These are phyloP conservation scores for Patellaria atrata DNA, from an alignment of 495 filamentous ascomycete genomes.

Conservation along the genomic window DNA sequence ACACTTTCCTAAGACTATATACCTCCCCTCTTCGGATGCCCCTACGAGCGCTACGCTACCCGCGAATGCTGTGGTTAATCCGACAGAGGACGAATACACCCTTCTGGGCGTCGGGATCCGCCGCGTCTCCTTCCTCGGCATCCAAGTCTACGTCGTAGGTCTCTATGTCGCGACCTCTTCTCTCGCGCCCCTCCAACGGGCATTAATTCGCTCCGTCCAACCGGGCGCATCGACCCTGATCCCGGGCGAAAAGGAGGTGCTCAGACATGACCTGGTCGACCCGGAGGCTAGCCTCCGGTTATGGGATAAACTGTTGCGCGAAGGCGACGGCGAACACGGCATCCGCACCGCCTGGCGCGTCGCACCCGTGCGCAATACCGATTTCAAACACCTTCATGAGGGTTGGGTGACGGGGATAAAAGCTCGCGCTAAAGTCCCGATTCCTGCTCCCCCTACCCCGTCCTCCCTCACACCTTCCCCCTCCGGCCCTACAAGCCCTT, in stretches of 20 bases:
- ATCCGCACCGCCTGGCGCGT: slow-evolving; percentile 61
- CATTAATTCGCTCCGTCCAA: slow-evolving; percentile 34
- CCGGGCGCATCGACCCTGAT: slow-evolving; percentile 64
- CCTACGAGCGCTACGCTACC: slow-evolving; percentile 11
- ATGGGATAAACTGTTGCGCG: slow-evolving; percentile 57
- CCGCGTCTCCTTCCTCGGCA: slow-evolving; percentile 75
- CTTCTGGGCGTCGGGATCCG: slow-evolving; percentile 76
- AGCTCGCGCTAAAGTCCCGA: too few relatives aligned
- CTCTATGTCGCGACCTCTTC: slow-evolving; percentile 74
- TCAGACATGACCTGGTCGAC: slow-evolving; percentile 56
- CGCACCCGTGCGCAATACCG: slow-evolving; percentile 74
- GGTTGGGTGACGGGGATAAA: slow-evolving; percentile 79
- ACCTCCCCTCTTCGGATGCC: slow-evolving; percentile 35
- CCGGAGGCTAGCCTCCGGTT: slow-evolving; percentile 47
- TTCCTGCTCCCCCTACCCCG: too few relatives aligned
- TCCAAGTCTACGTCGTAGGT: slow-evolving; percentile 90
- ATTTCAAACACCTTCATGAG: slow-evolving; percentile 82
- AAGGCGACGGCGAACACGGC: slow-evolving; percentile 29
- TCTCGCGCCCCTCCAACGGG: slow-evolving; percentile 43
- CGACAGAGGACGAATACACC: slow-evolving; percentile 54
- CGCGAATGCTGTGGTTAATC: slow-evolving; percentile 21
- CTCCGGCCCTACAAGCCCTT: too few relatives aligned
- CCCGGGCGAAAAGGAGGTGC: slow-evolving; percentile 54
- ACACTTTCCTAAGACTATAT: slow-evolving; percentile 60
- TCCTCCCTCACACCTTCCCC: neutral